These are phyloP conservation scores for Eleusine indica DNA, from an alignment of 176 grass and related monocot genomes.

Conservation along the genomic window DNA sequence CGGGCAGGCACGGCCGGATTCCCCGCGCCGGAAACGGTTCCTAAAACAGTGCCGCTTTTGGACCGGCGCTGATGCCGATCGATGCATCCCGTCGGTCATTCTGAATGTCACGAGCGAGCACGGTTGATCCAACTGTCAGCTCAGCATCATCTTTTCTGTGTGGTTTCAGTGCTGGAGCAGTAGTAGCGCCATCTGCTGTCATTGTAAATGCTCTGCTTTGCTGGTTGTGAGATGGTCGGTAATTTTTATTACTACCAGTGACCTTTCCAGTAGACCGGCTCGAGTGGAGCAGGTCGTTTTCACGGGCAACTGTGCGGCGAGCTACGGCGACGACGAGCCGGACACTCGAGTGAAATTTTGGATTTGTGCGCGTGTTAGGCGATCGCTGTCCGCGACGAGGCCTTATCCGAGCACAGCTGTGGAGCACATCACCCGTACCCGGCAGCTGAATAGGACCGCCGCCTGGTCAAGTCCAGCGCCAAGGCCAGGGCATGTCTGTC, in stretches of 20 bases:
- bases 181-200: no score
- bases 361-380: slow-evolving; percentile 23
- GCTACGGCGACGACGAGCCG: background rate
- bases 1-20: background rate
- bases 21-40: background rate
- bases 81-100: background rate
- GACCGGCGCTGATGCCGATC: background rate
- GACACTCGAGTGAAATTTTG: background rate
- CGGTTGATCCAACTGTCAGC: background rate
- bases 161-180: background rate
- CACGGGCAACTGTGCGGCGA: background rate
- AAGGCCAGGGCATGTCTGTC: slow-evolving; percentile 21
- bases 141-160: background rate
- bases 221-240: background rate
- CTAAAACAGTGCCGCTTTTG: background rate
- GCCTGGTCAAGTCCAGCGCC: background rate
- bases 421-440: background rate
- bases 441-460: no score
- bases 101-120: background rate
- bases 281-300: background rate
- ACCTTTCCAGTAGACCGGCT: background rate
- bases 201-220: no score
- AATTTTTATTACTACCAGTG: background rate
- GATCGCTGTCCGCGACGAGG: slow-evolving; percentile 13
- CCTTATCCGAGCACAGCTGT: slow-evolving; percentile 32